Evolutionary conservation across 2,329 filamentous ascomycete genomes (phyloP).

Genomic region (Curvularia sp.): DNA sequence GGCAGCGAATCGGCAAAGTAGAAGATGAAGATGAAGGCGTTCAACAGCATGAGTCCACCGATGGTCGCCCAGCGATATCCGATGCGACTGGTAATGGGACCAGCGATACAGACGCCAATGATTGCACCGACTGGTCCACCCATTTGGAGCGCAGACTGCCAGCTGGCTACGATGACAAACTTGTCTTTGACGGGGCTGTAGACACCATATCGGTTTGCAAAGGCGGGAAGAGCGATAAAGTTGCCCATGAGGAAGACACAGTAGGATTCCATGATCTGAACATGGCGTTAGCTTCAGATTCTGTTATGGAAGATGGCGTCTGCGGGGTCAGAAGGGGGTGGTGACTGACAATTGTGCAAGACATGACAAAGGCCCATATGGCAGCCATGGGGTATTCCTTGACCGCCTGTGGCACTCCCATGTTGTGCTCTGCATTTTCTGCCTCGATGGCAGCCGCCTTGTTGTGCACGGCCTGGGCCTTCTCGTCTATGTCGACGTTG

Average conservation of each 20-base stretch:
- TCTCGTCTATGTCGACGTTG: slow-evolving; percentile 45
- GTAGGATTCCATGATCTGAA: slow-evolving; percentile 70
- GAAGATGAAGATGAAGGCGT: slow-evolving; percentile 66
- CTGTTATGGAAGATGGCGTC: slow-evolving; percentile 10
- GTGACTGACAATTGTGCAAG: slow-evolving; percentile 59
- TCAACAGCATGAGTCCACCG: slow-evolving; percentile 62
- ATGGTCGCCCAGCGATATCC: slow-evolving; percentile 68
- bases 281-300: slow-evolving; percentile 18
- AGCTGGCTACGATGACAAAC: slow-evolving; percentile 58
- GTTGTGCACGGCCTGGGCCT: slow-evolving; percentile 52
- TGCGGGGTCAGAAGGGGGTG: slow-evolving; percentile 18
- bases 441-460: slow-evolving; percentile 64
- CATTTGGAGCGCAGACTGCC: slow-evolving; percentile 65
- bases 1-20: slow-evolving; percentile 61
- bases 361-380: slow-evolving; percentile 64
- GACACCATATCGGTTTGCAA: slow-evolving; percentile 58
- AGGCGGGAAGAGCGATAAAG: slow-evolving; percentile 62
- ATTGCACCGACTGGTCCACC: slow-evolving; percentile 65
- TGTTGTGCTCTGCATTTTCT: slow-evolving; percentile 61
- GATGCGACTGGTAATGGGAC: slow-evolving; percentile 65
- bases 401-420: slow-evolving; percentile 59
- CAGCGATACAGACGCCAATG: slow-evolving; percentile 65
- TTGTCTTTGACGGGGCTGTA: slow-evolving; percentile 26
- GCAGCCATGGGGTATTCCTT: slow-evolving; percentile 61
- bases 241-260: slow-evolving; percentile 67